Percentiles rank a stretch among this genome's conserved stretches.
Evolutionary conservation across 495 filamentous ascomycete species (phyloP).

Genomic region (Penicillium verhagenii): DNA sequence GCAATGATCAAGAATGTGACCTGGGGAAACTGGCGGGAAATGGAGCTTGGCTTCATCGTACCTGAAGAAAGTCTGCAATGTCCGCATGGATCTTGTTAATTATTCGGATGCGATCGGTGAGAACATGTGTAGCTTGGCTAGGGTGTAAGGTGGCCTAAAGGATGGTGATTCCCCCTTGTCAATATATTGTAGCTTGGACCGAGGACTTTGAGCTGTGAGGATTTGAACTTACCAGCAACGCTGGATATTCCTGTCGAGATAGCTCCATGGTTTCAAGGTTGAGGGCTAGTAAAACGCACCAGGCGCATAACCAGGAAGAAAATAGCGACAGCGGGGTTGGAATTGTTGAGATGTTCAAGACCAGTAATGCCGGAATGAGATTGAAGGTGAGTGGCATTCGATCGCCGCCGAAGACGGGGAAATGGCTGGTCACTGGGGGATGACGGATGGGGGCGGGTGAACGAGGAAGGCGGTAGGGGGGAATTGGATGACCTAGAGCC

Average conservation of each 20-base stretch:
- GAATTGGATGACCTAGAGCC: neutral
- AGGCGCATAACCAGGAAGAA: constrained; percentile 41
- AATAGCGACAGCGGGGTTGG: constrained; percentile 5
- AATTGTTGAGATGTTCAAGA: constrained; percentile 5
- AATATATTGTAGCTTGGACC: constrained; percentile 6
- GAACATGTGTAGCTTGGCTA: constrained; percentile 74
- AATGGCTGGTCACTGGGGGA: constrained; percentile 21
- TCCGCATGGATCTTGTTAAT: constrained; percentile 85
- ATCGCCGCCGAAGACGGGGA: constrained; percentile 27
- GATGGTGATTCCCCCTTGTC: constrained; percentile 14
- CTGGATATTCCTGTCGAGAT: constrained; percentile 90
- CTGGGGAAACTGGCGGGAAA: constrained; percentile 7
- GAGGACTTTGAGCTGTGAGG: constrained; percentile 3
- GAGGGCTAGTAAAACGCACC: constrained; percentile 28
- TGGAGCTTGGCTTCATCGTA: constrained; percentile 39
- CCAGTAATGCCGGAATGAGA: constrained; percentile 25
- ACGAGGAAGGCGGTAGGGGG: neutral
- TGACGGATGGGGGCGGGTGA: constrained; percentile 22
- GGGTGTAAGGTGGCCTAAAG: constrained; percentile 78
- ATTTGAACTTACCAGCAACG: constrained; percentile 76
- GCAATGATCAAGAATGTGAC: constrained; percentile 8
- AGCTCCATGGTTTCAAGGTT: constrained; percentile 63
- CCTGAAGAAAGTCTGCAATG: constrained; percentile 96
- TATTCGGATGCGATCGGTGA: constrained; percentile 85
- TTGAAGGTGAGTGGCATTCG: constrained; percentile 19